phyloP scores from a whole-genome alignment of 129 eudicot genomes.

The Apium graveolens region DNA sequence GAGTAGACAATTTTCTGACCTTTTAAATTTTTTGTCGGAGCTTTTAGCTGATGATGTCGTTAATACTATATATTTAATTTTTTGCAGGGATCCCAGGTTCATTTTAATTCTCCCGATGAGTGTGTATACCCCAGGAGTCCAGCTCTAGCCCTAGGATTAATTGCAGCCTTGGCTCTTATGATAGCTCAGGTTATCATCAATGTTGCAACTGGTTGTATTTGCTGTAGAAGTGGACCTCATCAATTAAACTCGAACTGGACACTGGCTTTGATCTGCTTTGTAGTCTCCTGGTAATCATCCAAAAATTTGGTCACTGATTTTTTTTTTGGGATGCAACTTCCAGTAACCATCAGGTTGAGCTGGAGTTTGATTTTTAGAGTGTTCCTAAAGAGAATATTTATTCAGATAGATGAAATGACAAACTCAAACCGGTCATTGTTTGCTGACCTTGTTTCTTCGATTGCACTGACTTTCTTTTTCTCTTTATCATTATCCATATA shows the following conservation, averaged over 20 bases:
- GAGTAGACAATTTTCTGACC: not conserved
- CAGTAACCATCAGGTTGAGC: not conserved
- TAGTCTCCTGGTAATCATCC: conserved; percentile 61
- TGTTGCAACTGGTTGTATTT: conserved; percentile 63
- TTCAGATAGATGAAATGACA: not conserved
- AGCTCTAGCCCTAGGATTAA: conserved; percentile 65
- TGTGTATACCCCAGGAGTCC: conserved; percentile 84
- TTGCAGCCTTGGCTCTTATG: conserved; percentile 68
- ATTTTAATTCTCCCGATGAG: conserved; percentile 34
- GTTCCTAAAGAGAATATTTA: not conserved
- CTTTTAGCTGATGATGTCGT: not conserved
- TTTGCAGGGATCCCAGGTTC: conserved; percentile 50
- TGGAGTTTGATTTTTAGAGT: not conserved
- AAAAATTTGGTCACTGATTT: not conserved
- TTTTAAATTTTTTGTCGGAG: not conserved
- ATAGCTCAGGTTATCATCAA: conserved; percentile 58
- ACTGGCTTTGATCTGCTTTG: conserved; percentile 55
- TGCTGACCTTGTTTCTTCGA: not conserved
- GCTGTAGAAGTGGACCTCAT: conserved; percentile 63
- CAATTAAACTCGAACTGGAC: conserved; percentile 48
- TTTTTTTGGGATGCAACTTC: not conserved
- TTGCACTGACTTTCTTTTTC: not conserved
- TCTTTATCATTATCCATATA: too few species aligned
- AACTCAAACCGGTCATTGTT: not conserved
- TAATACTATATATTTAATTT: not conserved